Percentiles rank a stretch among this genome's conserved stretches.
Conservation (phyloP, 805 yeast species). For the Barnettozyma populi region DNA sequence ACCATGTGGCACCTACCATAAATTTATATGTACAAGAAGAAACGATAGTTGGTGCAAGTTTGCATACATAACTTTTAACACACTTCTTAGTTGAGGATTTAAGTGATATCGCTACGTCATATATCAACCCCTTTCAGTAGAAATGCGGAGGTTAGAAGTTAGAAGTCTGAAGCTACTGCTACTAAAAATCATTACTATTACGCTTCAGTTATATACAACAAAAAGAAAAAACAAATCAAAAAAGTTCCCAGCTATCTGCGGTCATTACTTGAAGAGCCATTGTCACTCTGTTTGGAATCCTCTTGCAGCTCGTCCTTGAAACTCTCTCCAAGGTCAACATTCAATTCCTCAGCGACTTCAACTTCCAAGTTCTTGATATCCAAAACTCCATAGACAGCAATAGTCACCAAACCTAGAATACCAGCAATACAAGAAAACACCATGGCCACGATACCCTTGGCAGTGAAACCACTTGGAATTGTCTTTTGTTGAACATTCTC, state of each 20-base stretch:
- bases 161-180: not conserved
- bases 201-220: not conserved
- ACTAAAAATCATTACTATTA: not conserved
- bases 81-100: too few relatives aligned
- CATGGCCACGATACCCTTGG: conserved; percentile 90
- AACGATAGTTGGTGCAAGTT: too few relatives aligned
- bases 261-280: conserved; percentile 4
- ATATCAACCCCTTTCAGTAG: too few relatives aligned
- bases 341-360: conserved; percentile 36
- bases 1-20: not conserved
- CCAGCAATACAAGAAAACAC: conserved; percentile 88
- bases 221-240: not conserved
- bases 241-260: not conserved
- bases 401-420: conserved; percentile 69
- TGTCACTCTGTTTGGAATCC: not conserved
- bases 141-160: too few relatives aligned
- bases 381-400: conserved; percentile 79
- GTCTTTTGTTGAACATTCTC: conserved; percentile 60
- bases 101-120: too few relatives aligned
- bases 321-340: conserved; percentile 13
- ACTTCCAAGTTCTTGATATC: conserved; percentile 69
- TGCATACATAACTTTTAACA: too few relatives aligned
- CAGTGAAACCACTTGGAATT: conserved; percentile 88
- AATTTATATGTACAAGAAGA: too few relatives aligned
- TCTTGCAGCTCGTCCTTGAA: not conserved